Base-by-base conservation (phyloP, 2,329 filamentous ascomycete species). In the Madurella fahalii region DNA sequence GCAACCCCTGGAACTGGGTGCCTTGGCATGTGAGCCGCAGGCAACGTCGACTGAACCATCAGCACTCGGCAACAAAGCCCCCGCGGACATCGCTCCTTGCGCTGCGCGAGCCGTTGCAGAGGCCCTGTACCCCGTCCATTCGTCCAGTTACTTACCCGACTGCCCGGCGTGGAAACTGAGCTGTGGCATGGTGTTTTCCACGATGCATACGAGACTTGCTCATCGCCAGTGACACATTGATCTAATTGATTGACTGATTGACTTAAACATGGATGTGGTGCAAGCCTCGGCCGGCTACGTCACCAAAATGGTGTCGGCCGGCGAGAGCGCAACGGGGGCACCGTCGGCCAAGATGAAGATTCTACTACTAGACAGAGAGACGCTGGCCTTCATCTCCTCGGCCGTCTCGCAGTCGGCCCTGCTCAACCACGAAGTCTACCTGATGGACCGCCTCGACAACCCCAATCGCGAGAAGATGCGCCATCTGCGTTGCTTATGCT, bases 331-430 rank as follows among this genome's bases (percentile, higher is more conserved):
- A 47, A 48, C 60, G 39, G 74, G 79, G 42, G 80, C 83, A 43
- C 79, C 86, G 48, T 86, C 89, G 18, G 83, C 89, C 41, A 97
- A 96, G 78, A 99, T 99, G 94, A 99, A 99, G 84, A 94, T 97
- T 58, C 77, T 99, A 54, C 77, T 99, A 60, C 78, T 99, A 64
- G 94, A 99, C 72, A 87, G 84, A 73, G 94, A 97, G 73, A 99
- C 94, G 62, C 87, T 97, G 18, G 84, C 90, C 15, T 95, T 97
- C 63, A 85, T 96, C 17, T 99, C 95, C 9, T 95, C 92, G 5
- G 92, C 94, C 52, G 93, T 93, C 58, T 97, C 94, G 1, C 95
- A 99, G 71, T 99, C 94, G 30, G 85, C 90, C 40, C 83, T 99
- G 17, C 84, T 99, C 59, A 96, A 90, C 68, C 91, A 99, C 75